phyloP scores from a whole-genome alignment of 345 rosid genomes.

The Turritis glabra region DNA sequence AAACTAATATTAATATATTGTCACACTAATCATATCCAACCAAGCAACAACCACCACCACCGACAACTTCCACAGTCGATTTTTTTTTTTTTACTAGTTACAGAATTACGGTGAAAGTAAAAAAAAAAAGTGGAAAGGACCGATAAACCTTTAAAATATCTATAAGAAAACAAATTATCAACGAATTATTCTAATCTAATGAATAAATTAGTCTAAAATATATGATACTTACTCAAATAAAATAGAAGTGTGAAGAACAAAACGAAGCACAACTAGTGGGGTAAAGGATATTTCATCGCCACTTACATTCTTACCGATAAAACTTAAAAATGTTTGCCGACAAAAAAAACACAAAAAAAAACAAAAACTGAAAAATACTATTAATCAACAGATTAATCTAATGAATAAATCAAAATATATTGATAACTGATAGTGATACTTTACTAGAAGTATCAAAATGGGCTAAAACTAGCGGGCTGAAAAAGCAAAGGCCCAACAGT shows the following conservation, averaged over 20 bases:
- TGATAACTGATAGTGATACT: not conserved
- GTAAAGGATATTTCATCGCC: not conserved
- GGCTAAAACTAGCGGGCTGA: not conserved
- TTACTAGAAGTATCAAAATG: not conserved
- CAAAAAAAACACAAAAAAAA: not conserved
- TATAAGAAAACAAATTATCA: not conserved
- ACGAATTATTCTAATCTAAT: not conserved
- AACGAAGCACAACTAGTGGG: not conserved
- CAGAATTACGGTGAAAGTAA: slow-evolving; percentile 9
- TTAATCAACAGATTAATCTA: not conserved
- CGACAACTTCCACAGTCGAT: slow-evolving; percentile 33
- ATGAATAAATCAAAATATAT: not conserved
- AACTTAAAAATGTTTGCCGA: not conserved
- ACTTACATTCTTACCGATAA: not conserved
- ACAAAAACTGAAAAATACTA: not conserved
- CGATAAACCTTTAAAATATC: not conserved
- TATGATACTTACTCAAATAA: not conserved
- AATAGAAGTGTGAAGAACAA: not conserved
- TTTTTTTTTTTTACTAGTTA: not conserved
- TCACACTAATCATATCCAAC: slow-evolving; percentile 30
- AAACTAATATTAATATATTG: not conserved
- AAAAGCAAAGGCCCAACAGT: not conserved
- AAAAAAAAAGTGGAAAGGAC: not conserved
- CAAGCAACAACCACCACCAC: slow-evolving; percentile 39
- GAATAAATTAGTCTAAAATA: not conserved